Evolutionary conservation across 257 asterid species (phyloP), one percentile per base, ranked within the genome.

Genomic region (Cordia subcordata): DNA sequence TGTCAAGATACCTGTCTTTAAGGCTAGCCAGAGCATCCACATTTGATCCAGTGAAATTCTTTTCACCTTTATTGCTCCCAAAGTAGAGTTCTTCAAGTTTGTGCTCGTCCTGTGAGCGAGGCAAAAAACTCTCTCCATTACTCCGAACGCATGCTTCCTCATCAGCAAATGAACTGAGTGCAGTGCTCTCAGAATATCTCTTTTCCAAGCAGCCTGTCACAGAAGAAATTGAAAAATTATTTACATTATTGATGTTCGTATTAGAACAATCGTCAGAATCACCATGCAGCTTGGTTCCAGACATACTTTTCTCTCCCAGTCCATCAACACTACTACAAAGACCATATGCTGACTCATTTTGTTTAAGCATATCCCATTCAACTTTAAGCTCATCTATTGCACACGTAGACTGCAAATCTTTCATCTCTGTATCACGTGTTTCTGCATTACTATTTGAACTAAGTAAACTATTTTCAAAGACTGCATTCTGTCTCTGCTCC

Each of bases 361-460:
- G 67, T n/a, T 55, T 73, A 65, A 53, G 62, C 58, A 62, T 71
- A 54, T 68, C 66, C 49, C 19, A 65, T 55, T 63, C 80, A 56
- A 57, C 51, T 63, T 65, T 63, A 61, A 62, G 62, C 57, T 68
- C 78, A 52, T 65, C 76, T 51, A 58, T 59, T 35, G 73, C 32
- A 54, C 18, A 57, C 23, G 65, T 65, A 60, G 66, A 50, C 55
- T 68, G 61, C 42, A 38, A 66, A 66, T 68, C 63, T 27, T 19
- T 63, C 44, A 58, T 57, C 57, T 5, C 63, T 21, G 55, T 23
- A 61, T 63, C 79, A 61, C 69, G 63, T 61, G 68, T 64, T 68
- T 78, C 75, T 65, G 57, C 61, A 37, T 53, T 67, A 60, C 55
- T 68, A 72, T 57, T 75, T 57, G 81, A 75, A 40, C 70, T 54